Percentiles rank a stretch among this genome's conserved stretches.
Conservation (phyloP, 768 basidiomycete species). For the Podaxis sp. region DNA sequence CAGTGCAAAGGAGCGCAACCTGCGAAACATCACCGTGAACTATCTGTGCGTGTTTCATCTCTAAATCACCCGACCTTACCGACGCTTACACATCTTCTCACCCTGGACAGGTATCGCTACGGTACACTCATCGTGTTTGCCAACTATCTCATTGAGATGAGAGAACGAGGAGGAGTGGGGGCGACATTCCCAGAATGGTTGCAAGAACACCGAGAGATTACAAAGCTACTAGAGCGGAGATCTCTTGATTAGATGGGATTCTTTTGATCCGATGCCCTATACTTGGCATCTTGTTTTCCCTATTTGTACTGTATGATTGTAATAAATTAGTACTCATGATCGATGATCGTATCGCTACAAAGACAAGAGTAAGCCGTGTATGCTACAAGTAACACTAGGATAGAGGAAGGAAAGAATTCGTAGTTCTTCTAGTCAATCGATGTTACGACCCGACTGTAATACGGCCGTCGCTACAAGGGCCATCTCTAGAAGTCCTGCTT, state of each 20-base stretch:
- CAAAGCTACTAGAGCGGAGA: slow-evolving; percentile 59
- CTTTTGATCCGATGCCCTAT: background rate
- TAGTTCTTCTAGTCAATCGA: slow-evolving; percentile 28
- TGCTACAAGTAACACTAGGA: background rate
- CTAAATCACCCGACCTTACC: background rate
- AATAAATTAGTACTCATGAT: background rate
- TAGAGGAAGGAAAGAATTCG: background rate
- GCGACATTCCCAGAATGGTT: slow-evolving; percentile 81
- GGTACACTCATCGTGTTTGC: slow-evolving; percentile 92
- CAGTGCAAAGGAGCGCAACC: slow-evolving; percentile 68
- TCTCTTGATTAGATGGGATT: slow-evolving; percentile 52
- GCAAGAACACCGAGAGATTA: slow-evolving; percentile 79
- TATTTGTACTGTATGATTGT: slow-evolving; percentile 2
- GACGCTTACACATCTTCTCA: background rate
- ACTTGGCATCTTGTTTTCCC: background rate
- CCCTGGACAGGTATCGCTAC: slow-evolving; percentile 67
- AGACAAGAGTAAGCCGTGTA: background rate
- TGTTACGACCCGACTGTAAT: slow-evolving; percentile 39
- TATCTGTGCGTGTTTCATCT: slow-evolving; percentile 57
- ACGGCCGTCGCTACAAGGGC: slow-evolving; percentile 41
- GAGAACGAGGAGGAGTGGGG: slow-evolving; percentile 28
- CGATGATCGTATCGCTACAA: background rate
- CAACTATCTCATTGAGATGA: slow-evolving; percentile 84
- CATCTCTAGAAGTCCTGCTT: slow-evolving; percentile 39
- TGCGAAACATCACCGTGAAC: slow-evolving; percentile 77